Evolutionary conservation across 2,329 filamentous ascomycete genomes (phyloP), one percentile per base, ranked within the genome.

Genomic region (Beauveria sp.): DNA sequence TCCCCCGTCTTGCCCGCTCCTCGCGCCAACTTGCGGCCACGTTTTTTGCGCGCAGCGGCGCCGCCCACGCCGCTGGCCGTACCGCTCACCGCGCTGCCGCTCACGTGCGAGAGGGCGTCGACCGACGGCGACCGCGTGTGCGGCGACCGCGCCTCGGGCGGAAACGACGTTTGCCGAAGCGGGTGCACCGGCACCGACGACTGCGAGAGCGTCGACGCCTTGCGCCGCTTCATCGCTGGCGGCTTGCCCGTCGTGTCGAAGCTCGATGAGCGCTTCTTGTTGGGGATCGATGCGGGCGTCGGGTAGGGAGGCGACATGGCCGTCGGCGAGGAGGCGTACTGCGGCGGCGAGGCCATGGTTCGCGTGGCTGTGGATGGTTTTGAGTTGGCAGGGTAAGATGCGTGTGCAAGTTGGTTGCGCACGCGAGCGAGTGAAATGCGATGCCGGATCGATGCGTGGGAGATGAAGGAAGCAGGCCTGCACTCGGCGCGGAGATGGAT

Each of bases 111-210:
- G 60, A 78, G 76, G 9, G 75, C 80, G 62, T 89, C 87, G 55
- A 86, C 77, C 2, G 85, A 89, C 0, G 88, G 88, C 0, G 87
- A 90, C 18, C 87, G 83, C 20, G 79, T 79, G 46, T 80, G 81
- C 0, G 83, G 80, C 2, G 83, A 84, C 24, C 78, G 73, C 40
- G 73, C 74, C 59, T 84, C 87, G 28, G 89, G 89, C 0, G 89
- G 88, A 69, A 92, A 94, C 0, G 89, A 91, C 5, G 91, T 92
- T 69, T 92, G 89, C 44, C 90, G 88, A 2, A 94, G 83, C 1
- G 88, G 88, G 65, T 91, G 88, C 0, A 82, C 78, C 1, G 83
- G 82, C 18, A 70, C 66, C 8, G 83, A 84, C 9, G 80, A 73
- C 28, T 80, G 76, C 3, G 86, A 86, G 65, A 85, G 77, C 64